Base-by-base conservation (phyloP, 306 rosid species). In the Pachyrhizus erosus region DNA sequence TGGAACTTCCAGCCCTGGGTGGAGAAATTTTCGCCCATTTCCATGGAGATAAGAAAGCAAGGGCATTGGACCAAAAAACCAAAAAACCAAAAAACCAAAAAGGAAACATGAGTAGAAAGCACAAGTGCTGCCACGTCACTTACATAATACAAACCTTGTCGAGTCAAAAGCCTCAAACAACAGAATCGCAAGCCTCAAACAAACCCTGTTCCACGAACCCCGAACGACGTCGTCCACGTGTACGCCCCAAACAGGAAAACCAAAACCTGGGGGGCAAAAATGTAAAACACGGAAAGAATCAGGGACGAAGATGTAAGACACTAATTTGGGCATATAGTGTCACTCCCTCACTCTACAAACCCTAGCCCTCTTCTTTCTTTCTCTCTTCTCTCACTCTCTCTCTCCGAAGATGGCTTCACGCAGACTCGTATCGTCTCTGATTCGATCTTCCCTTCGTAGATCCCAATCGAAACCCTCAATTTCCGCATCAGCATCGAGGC, bases 341-440 rank as follows among this genome's bases (percentile, higher is more conserved):
- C 46, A 71, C 83, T 58, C 48, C 9, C 75, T 9, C 54, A 43
- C 61, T 72, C 23, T 65, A 17, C 92, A 84, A 92, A 91, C 94
- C 97, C 97, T 89, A 89, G 83, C 83, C 79, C 54, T 54, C 81
- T 62, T 82, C 80, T 1, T 34, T 60, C 83, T 40, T 39, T 79
- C 80, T 2, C 45, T 54, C 83, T 45, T 62, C 51, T 8, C 86
- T 26, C n/a, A n/a, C 55, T 40, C 24, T 79, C 86, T 77, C 79
- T 79, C 55, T 8, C 76, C 39, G 72, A 62, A 74, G 76, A 94
- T 94, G 98, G 97, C 98, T 87, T 94, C 97, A 37, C 93, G 98
- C 70, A 93, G 92, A 81, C 75, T 91, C 75, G 66, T 87, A 12
- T 87, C 94, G 29, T 88, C 98, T 69, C 87, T 94, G 70, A 73